These are phyloP conservation scores for Purshia tridentata DNA, from an alignment of 306 rosid genomes.

Conservation along the genomic window DNA sequence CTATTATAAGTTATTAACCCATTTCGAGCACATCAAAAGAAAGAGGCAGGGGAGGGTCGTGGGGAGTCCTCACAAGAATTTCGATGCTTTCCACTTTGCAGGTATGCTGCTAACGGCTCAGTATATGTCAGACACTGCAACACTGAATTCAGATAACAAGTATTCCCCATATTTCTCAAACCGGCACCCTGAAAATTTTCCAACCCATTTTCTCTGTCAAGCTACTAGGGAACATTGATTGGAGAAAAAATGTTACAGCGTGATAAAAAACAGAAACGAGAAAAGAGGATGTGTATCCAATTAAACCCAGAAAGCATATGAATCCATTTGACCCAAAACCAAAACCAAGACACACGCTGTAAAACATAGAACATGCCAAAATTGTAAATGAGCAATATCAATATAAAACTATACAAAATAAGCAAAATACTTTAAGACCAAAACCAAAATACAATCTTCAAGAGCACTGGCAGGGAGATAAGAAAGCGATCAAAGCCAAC, in stretches of 20 bases:
- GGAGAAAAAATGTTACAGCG: not conserved
- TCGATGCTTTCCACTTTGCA: constrained; percentile 95
- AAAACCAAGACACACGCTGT: not conserved
- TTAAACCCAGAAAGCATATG: not conserved
- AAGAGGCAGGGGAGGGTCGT: not conserved
- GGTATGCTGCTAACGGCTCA: constrained; percentile 90
- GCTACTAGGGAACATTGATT: not conserved
- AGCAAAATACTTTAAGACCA: not conserved
- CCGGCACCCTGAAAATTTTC: constrained; percentile 85
- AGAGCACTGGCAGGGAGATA: not conserved
- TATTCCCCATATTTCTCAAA: constrained; percentile 80
- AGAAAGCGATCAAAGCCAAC: constrained; percentile 8
- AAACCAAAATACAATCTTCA: not conserved
- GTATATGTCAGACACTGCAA: constrained; percentile 95
- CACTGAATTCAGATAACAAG: constrained; percentile 94
- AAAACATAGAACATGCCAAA: not conserved
- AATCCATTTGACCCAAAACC: not conserved
- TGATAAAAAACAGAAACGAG: not conserved
- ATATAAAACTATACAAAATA: not conserved
- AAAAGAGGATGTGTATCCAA: not conserved
- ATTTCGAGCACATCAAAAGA: not conserved
- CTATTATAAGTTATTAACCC: not conserved
- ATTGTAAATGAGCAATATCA: not conserved
- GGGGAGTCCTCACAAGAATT: constrained; percentile 63
- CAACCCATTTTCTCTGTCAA: constrained; percentile 13